Base-by-base conservation (phyloP, 2,329 filamentous ascomycete genomes). In the Sarocladium brachiariae region DNA sequence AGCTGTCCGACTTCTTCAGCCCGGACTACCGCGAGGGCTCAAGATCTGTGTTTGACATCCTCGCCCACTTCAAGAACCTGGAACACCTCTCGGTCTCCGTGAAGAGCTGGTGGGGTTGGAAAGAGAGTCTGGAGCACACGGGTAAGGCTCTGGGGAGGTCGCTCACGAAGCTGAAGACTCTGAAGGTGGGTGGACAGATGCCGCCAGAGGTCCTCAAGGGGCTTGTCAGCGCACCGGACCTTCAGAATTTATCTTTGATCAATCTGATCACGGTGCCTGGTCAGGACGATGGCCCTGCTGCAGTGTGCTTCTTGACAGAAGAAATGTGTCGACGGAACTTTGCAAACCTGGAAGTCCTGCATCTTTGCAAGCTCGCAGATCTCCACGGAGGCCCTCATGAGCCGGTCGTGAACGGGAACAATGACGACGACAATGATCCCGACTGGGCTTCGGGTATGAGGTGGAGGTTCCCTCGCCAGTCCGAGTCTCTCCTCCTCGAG, bases 91-190 rank as follows among this genome's bases (percentile, higher is more conserved):
- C 45, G 6, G n/a, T 48, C n/a, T 48, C 21, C 18, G 19, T 48
- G 8, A 48, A 34, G 45, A 34, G 4, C 11, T 48, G 25, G 27
- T 48, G 45, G 45, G 19, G 14, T 21, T 34, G 7, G 4, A 23
- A n/a, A 5, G 7, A 14, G 23, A 69, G 57, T 34, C 72, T 65
- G 10, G 70, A 67, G 54, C n/a, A 21, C 9, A n/a, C n/a, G 23
- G 16, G 25, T 11, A 16, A 27, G 18, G 19, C n/a, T 6, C 27
- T 48, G 16, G 21, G 8, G 4, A 34, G n/a, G 3, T 9, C 50
- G 52, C 53, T 34, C 35, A 34, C 23, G 49, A 45, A 30, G 55
- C 45, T 41, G 55, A 80, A 80, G 3, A 67, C 61, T 51, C 62
- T 70, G 14, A 61, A 49, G 2, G 54, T 46, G 18, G 54, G 49